Base-by-base conservation (phyloP, 177 flowering plant genomes). In the Telopea speciosissima region DNA sequence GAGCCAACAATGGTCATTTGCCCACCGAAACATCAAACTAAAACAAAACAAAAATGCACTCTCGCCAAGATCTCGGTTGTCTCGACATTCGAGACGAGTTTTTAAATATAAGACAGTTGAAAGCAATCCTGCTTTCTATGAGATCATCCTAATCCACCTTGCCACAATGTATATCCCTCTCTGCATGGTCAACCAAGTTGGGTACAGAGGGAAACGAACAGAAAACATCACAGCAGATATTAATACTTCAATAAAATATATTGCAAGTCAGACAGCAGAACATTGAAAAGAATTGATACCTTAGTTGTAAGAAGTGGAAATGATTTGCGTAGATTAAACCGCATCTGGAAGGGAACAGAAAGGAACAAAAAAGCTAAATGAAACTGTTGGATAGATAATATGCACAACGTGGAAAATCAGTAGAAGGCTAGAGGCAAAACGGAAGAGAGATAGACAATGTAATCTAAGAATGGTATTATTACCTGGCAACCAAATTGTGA, bases 401-500 rank as follows among this genome's bases (percentile, higher is more conserved):
- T 19, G 63, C 65, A 74, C 7, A 44, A 22, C 58, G 33, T 9
- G n/a, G 44, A 59, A 9, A 26, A 24, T 22, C 56, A 49, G 56
- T 31, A n/a, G 56, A 70, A 24, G 44, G 40, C 12, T 5, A 36
- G n/a, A 26, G 36, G n/a, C n/a, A 28, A 60, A 10, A 19, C 31
- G 58, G 58, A 28, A 26, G 6, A 28, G 36, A 69, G 10, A 17
- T 13, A 31, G 45, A 63, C 13, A 0, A 19, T 1, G 9, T n/a
- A 66, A 59, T 61, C 59, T 33, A 40, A 54, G n/a, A n/a, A n/a
- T n/a, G 26, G 11, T 68, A 10, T 54, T n/a, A 58, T 72, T 73
- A 93, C 99, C 99, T 93, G 98, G 79, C 98, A 90, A 73, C 99
- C 99, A 83, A 93, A 95, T 79, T 89, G 88, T 2, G 97, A 95